These are phyloP conservation scores for Hypholoma fasciculare DNA, from an alignment of 768 basidiomycete species.

Conservation along the genomic window DNA sequence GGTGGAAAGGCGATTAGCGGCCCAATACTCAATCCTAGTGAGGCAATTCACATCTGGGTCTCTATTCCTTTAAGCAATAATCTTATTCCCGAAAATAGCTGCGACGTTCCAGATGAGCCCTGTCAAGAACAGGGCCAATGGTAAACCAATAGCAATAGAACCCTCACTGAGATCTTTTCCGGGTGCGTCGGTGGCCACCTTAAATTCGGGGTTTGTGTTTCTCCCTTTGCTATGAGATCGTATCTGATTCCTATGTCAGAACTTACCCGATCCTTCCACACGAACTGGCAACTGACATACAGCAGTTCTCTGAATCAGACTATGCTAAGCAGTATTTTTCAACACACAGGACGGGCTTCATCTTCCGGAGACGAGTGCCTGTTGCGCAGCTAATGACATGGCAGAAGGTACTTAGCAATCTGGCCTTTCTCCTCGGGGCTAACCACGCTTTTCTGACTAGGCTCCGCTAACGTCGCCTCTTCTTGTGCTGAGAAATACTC, in stretches of 20 bases:
- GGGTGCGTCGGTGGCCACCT: slow-evolving; percentile 34
- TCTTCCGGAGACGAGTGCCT: slow-evolving; percentile 80
- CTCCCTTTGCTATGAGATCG: slow-evolving; percentile 2
- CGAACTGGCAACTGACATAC: slow-evolving; percentile 81
- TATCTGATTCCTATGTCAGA: slow-evolving; percentile 34
- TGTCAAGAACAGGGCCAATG: slow-evolving; percentile 60
- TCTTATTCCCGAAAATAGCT: slow-evolving; percentile 35
- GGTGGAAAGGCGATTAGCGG: slow-evolving; percentile 67
- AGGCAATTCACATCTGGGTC: slow-evolving; percentile 12
- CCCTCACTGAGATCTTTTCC: slow-evolving; percentile 26
- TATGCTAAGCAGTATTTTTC: slow-evolving; percentile 90
- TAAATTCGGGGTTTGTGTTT: slow-evolving; percentile 64
- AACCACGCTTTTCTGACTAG: slow-evolving; percentile 28
- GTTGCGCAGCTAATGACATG: slow-evolving; percentile 88
- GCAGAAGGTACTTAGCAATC: slow-evolving; percentile 62
- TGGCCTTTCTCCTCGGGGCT: not conserved
- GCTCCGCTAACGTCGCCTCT: slow-evolving; percentile 71
- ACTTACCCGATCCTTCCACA: slow-evolving; percentile 77
- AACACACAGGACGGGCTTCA: slow-evolving; percentile 85
- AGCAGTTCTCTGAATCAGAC: slow-evolving; percentile 83
- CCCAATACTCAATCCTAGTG: slow-evolving; percentile 73
- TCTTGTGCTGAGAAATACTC: slow-evolving; percentile 61
- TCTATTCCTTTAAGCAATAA: not conserved
- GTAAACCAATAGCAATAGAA: slow-evolving; percentile 64
- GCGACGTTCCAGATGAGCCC: slow-evolving; percentile 77